Base-by-base conservation (phyloP, 2,329 filamentous ascomycete genomes). In the Aspergillus sp. region DNA sequence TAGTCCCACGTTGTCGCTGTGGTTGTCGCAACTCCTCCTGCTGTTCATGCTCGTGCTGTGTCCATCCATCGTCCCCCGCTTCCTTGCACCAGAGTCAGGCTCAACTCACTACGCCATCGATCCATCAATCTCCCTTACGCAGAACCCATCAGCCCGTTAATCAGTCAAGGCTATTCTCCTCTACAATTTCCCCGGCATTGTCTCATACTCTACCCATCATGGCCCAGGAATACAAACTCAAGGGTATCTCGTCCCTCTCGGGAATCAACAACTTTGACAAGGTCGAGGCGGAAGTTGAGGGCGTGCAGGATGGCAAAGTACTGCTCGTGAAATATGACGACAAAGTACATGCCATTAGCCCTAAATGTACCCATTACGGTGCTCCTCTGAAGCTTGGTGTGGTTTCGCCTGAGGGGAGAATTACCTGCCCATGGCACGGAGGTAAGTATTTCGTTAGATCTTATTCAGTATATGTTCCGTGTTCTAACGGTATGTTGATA, bases 361-460 rank as follows among this genome's bases (percentile, higher is more conserved):
- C 91, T 40, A 95, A 89, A 65, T 99, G 95, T 72, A 87, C 85
- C 13, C 93, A 98, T 77, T 98, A 96, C 72, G 93, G 95, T 34
- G 95, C 93, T 41, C 95, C 95, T 13, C 78, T 99, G 63, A 86
- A 87, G 53, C 91, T 93, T 65, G 95, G 95, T 54, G 87, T 98
- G 7, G 77, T 99, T 62, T 90, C 90, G 7, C 85, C 86, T 3
- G 87, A 89, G 65, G 95, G 95, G 5, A 84, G 91, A 51, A 76
- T 99, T 61, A 96, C 91, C 6, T 99, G 95, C 73, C 92, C 93
- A 3, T 98, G 95, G 95, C 93, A 98, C 73, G 93, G 93, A 79
- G 91, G 91, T 95, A 73, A 64, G 81, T 73, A 17, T 11, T 47
- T 48, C 13, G n/a, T 27, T 13, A 27, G 47, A n/a, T 19, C 59